Percentiles rank a stretch among this genome's conserved stretches.
Evolutionary conservation across 106 monocot genomes (phyloP).

Genomic region (Dioscorea zingiberensis): DNA sequence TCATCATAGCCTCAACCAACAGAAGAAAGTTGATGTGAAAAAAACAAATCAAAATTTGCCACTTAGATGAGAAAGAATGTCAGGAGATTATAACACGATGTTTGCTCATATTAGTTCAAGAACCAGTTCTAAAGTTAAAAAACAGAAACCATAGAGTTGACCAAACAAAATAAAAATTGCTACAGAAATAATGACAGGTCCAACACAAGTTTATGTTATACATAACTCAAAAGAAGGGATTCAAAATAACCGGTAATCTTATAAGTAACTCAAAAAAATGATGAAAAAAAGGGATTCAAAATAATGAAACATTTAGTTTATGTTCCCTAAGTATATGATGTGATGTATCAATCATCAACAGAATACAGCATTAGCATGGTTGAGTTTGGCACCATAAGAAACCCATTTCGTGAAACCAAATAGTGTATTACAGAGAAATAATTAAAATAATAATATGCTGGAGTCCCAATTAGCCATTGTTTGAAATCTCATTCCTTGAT

Average conservation of each 20-base stretch:
- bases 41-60: background rate
- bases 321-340: conserved; percentile 10
- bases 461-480: no score
- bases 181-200: no score
- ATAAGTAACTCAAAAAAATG: no score
- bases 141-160: background rate
- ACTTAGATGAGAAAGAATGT: no score
- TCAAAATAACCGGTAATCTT: no score
- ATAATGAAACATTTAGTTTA: background rate
- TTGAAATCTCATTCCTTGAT: background rate
- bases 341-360: background rate
- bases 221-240: no score
- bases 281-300: no score
- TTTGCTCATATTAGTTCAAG: no score
- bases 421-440: background rate
- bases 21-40: background rate
- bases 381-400: conserved; percentile 12
- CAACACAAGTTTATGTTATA: no score
- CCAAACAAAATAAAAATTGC: background rate
- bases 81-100: background rate
- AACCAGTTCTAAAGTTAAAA: background rate
- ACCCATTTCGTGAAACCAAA: background rate
- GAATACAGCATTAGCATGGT: conserved; percentile 35
- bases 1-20: background rate
- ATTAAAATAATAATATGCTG: background rate